Percentiles rank a stretch among this genome's conserved stretches.
Conservation (phyloP, 768 basidiomycete species). For the Tricholoma bakamatsutake region DNA sequence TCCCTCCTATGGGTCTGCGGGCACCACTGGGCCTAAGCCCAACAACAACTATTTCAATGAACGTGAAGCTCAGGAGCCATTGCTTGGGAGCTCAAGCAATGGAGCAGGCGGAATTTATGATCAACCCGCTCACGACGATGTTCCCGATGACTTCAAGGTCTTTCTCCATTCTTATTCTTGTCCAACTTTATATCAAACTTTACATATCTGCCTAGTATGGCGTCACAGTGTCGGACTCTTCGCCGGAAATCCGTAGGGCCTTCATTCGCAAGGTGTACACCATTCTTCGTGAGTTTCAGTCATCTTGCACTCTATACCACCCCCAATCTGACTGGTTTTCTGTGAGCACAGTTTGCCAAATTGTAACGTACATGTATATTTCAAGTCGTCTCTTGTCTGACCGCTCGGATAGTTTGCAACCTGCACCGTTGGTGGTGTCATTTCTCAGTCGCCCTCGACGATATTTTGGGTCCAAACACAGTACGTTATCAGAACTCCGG, state of each 20-base stretch:
- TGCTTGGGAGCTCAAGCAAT: conserved; percentile 48
- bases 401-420: conserved; percentile 52
- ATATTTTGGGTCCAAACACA: conserved; percentile 69
- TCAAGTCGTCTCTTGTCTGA: not conserved
- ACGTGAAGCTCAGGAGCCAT: conserved; percentile 42
- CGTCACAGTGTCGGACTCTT: conserved; percentile 71
- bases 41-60: conserved; percentile 25
- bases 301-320: not conserved
- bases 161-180: too few relatives aligned
- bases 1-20: conserved; percentile 51
- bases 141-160: conserved; percentile 95
- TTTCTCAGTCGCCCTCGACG: conserved; percentile 58
- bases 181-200: conserved; percentile 2
- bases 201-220: conserved; percentile 52
- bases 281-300: conserved; percentile 70
- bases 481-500: conserved; percentile 33
- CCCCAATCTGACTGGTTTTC: conserved; percentile 3
- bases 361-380: conserved; percentile 38
- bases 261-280: conserved; percentile 91
- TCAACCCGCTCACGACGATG: conserved; percentile 66
- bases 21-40: conserved; percentile 22
- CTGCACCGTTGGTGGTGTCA: conserved; percentile 62
- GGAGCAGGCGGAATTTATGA: conserved; percentile 55
- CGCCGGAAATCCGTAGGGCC: conserved; percentile 70
- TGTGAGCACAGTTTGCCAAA: conserved; percentile 56